Evolutionary conservation across 2,329 filamentous ascomycete species (phyloP).

Genomic region (Leptographium flavum): DNA sequence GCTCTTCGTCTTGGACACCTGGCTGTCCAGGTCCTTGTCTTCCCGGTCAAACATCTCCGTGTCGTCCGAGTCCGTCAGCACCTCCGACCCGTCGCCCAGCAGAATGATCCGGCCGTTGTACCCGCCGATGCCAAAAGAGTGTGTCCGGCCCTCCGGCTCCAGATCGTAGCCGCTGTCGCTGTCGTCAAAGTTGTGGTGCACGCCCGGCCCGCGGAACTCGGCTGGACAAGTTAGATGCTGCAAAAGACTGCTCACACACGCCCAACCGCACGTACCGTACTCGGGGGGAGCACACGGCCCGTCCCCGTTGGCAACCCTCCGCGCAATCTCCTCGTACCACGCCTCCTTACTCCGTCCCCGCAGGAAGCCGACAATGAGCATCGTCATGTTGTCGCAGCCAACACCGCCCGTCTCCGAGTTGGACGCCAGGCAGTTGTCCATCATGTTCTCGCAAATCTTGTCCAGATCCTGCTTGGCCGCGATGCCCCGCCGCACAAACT

Average conservation of each 20-base stretch:
- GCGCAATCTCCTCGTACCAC: slow-evolving; percentile 94
- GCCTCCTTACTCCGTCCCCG: slow-evolving; percentile 88
- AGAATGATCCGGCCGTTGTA: slow-evolving; percentile 83
- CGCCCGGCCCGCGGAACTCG: slow-evolving; percentile 71
- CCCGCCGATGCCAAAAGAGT: slow-evolving; percentile 51
- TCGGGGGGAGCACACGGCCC: slow-evolving; percentile 96
- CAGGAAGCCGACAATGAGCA: slow-evolving; percentile 79
- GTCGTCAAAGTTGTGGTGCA: slow-evolving; percentile 72
- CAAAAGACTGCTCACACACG: slow-evolving; percentile 14
- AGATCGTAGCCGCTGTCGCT: slow-evolving; percentile 65
- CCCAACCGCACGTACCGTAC: slow-evolving; percentile 64
- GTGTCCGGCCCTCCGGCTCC: slow-evolving; percentile 51
- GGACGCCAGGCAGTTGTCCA: slow-evolving; percentile 97
- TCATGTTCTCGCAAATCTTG: slow-evolving; percentile 98
- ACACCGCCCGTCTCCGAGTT: slow-evolving; percentile 97
- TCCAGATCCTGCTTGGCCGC: slow-evolving; percentile 90
- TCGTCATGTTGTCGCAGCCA: slow-evolving; percentile 99
- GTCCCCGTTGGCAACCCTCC: slow-evolving; percentile 89
- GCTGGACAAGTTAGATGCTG: slow-evolving; percentile 30
- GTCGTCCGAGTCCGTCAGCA: slow-evolving; percentile 77
- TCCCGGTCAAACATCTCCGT: slow-evolving; percentile 92
- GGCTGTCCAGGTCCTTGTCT: slow-evolving; percentile 72
- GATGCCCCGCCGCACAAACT: slow-evolving; percentile 93
- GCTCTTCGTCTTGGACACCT: slow-evolving; percentile 51
- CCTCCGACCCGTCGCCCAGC: slow-evolving; percentile 87